Evolutionary conservation across 1,139 yeast genomes (phyloP), one percentile per base, ranked within the genome.

Genomic region (Kluyveromyces sp.): DNA sequence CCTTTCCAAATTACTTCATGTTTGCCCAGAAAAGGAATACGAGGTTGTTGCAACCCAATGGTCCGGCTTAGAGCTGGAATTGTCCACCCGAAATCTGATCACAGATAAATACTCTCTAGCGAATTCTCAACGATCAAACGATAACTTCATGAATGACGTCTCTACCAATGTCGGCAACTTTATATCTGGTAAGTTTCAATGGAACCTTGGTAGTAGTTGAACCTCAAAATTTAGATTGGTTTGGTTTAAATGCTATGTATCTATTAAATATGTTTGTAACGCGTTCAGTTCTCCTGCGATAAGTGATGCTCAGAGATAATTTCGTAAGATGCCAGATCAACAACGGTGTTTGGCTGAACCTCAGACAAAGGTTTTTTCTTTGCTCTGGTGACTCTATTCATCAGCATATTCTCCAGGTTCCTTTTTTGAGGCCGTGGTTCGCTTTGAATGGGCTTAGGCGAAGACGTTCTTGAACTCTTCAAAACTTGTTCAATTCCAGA

Each of bases 1-100:
- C 1, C 58, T 80, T 13, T 66, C 80, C 1, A 63, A 68, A 40
- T 65, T 78, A 3, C 55, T 79, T 35, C 60, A 70, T 13, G 47
- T 66, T 3, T 67, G 71, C 19, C 75, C 76, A 0, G 52, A 60
- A 1, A 71, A 68, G 28, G 70, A 69, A 41, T 58, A 65, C 20
- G 65, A 64, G 18, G 61, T 58, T 13, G 63, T 71, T 2, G 53
- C 69, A 2, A 66, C 69, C 16, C 73, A 69, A 44, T 72, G 76
- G 75, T 70, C 67, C 38, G 54, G 66, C 29, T 44, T 70, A 15
- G 68, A 66, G 39, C 45, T 61, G 40, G 70, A 66, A 34, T 46
- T 66, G 6, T 45, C 61, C 4, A 43, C 60, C 4, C 54, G 65
- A 46, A 59, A 61, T 44, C 36, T 57, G 9, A 44, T 55, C 16